Percentiles rank a stretch among this genome's conserved stretches.
Conservation (phyloP, 1,284 basidiomycete genomes). For the Ustanciosporium gigantosporum region DNA sequence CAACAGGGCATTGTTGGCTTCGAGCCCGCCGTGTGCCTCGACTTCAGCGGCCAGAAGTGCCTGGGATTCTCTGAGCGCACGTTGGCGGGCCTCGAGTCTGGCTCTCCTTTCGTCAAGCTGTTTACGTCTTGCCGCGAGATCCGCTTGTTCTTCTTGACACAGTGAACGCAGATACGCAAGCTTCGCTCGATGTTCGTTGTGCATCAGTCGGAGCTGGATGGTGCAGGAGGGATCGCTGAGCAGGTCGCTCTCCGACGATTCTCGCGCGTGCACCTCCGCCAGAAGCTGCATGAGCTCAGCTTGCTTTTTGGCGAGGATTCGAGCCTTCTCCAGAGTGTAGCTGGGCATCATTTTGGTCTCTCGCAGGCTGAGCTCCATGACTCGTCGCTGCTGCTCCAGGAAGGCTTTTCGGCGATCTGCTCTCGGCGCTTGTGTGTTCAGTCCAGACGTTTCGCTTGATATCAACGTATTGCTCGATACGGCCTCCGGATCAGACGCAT, state of each 20-base stretch:
- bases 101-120: slow-evolving; percentile 7
- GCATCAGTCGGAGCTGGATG: slow-evolving; percentile 21
- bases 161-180: slow-evolving; percentile 3
- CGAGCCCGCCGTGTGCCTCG: background rate
- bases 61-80: slow-evolving; percentile 5
- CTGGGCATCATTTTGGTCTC: slow-evolving; percentile 45
- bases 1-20: background rate
- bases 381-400: slow-evolving; percentile 25
- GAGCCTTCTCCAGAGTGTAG: slow-evolving; percentile 29
- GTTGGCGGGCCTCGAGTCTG: slow-evolving; percentile 8
- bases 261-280: slow-evolving; percentile 3
- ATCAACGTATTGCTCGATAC: background rate
- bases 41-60: background rate
- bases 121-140: slow-evolving; percentile 2
- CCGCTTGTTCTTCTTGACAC: slow-evolving; percentile 10
- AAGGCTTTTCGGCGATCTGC: slow-evolving; percentile 24
- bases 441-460: too few species aligned
- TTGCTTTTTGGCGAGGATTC: slow-evolving; percentile 8
- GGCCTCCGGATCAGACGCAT: slow-evolving; percentile 33
- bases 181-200: slow-evolving; percentile 12
- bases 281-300: slow-evolving; percentile 6
- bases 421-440: background rate
- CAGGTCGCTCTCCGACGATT: background rate
- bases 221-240: slow-evolving; percentile 8
- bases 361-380: slow-evolving; percentile 27